phyloP scores from a whole-genome alignment of 2,329 filamentous ascomycete species.

The Sclerotinia trifoliorum region DNA sequence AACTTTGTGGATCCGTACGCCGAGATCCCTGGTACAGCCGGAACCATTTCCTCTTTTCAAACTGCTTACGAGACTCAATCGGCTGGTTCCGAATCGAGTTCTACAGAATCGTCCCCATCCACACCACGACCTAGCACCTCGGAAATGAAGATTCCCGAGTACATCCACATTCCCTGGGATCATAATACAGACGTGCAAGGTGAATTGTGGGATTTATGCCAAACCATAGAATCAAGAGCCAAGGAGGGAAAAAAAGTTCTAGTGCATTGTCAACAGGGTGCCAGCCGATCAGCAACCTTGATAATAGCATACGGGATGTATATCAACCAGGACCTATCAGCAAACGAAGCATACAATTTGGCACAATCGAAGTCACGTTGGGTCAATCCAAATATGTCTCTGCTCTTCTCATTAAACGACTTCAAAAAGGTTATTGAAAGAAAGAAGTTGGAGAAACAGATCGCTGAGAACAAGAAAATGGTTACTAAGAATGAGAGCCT shows the following conservation, averaged over 20 bases:
- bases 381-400: slow-evolving; percentile 90
- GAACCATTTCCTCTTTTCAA: slow-evolving; percentile 56
- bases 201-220: slow-evolving; percentile 72
- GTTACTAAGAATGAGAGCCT: slow-evolving; percentile 49
- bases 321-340: slow-evolving; percentile 70
- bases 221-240: slow-evolving; percentile 70
- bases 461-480: slow-evolving; percentile 32
- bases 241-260: slow-evolving; percentile 75
- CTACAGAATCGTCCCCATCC: slow-evolving; percentile 46
- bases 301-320: slow-evolving; percentile 86
- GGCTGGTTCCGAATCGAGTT: slow-evolving; percentile 28
- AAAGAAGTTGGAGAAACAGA: slow-evolving; percentile 45
- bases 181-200: slow-evolving; percentile 83
- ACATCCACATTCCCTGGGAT: slow-evolving; percentile 85
- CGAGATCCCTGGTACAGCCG: slow-evolving; percentile 50
- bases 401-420: slow-evolving; percentile 86
- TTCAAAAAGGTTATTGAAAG: slow-evolving; percentile 65
- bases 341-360: slow-evolving; percentile 79
- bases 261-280: slow-evolving; percentile 82
- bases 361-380: slow-evolving; percentile 79
- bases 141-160: slow-evolving; percentile 62
- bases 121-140: slow-evolving; percentile 53
- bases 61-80: slow-evolving; percentile 60
- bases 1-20: slow-evolving; percentile 18
- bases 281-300: slow-evolving; percentile 79